Evolutionary conservation across 768 basidiomycete species (phyloP).

Genomic region (Pisolithus marmoratus): DNA sequence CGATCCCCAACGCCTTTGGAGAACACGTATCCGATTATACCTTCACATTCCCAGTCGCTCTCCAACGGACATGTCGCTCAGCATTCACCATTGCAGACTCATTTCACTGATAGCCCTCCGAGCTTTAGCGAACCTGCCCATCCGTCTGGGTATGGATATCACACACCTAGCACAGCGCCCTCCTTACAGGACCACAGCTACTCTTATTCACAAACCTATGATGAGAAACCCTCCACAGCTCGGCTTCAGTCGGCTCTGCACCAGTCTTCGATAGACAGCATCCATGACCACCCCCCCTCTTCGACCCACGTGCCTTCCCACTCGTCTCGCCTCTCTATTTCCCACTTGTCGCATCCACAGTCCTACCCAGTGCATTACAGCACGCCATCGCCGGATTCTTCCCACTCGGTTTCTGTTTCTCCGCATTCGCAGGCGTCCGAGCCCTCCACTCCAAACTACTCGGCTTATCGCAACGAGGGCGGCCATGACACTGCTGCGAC

Average conservation of each 20-base stretch:
- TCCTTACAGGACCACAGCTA: conserved; percentile 23
- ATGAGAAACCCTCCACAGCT: conserved; percentile 25
- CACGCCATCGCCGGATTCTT: conserved; percentile 47
- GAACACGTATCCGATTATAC: conserved; percentile 34
- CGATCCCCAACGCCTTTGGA: conserved; percentile 45
- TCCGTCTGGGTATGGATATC: conserved; percentile 26
- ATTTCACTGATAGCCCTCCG: conserved; percentile 26
- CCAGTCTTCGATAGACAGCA: conserved; percentile 21
- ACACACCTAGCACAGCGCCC: conserved; percentile 12
- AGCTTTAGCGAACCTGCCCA: conserved; percentile 28
- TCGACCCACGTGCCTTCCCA: conserved; percentile 30
- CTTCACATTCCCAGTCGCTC: conserved; percentile 28
- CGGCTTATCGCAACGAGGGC: conserved; percentile 41
- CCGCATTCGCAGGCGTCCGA: conserved; percentile 29
- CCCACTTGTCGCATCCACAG: conserved; percentile 53
- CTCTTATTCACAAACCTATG: conserved; percentile 22
- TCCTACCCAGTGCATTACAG: conserved; percentile 35
- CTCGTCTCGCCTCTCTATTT: conserved; percentile 53
- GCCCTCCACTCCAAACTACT: conserved; percentile 33
- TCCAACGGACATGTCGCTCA: conserved; percentile 33
- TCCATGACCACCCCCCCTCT: conserved; percentile 26
- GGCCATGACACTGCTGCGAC: conserved; percentile 23
- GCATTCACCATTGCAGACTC: conserved; percentile 24
- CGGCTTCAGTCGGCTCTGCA: conserved; percentile 27
- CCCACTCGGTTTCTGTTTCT: conserved; percentile 46